These are phyloP conservation scores for Oldenlandia corymbosa DNA, from an alignment of 257 asterid species.

Conservation along the genomic window DNA sequence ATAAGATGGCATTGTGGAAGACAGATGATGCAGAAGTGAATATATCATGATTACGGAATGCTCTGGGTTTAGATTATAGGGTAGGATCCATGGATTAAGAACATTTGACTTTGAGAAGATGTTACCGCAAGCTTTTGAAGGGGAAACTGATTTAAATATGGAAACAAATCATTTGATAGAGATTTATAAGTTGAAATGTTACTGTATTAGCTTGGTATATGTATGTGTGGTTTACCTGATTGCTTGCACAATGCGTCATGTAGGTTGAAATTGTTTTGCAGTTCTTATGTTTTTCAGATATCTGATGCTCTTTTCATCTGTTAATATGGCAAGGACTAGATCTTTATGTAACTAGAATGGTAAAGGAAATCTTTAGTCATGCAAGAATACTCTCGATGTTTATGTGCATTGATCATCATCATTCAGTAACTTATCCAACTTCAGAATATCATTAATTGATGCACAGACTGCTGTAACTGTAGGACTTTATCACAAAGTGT, in stretches of 20 bases:
- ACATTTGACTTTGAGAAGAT: neutral
- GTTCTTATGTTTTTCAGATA: neutral
- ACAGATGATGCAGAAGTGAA: neutral
- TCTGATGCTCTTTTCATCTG: neutral
- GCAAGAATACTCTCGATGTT: neutral
- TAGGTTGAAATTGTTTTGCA: neutral
- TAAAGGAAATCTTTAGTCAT: neutral
- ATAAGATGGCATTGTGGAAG: neutral
- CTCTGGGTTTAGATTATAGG: neutral
- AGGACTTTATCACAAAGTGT: slow-evolving; percentile 37
- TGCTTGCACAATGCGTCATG: too few species aligned
- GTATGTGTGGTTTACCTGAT: too few species aligned
- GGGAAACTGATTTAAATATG: neutral
- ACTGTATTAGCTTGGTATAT: too few species aligned
- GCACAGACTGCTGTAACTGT: slow-evolving; percentile 10
- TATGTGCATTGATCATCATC: neutral
- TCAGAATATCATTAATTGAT: neutral
- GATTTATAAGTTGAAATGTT: too few species aligned
- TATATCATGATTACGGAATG: neutral
- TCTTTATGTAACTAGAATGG: neutral
- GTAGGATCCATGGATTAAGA: too few species aligned
- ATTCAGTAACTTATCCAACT: neutral
- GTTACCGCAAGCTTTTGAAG: neutral
- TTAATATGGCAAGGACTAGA: neutral
- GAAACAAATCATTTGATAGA: too few species aligned